Percentiles rank a stretch among this genome's conserved stretches.
Conservation (phyloP, 2,329 filamentous ascomycete genomes). For the Colletotrichum tanaceti region DNA sequence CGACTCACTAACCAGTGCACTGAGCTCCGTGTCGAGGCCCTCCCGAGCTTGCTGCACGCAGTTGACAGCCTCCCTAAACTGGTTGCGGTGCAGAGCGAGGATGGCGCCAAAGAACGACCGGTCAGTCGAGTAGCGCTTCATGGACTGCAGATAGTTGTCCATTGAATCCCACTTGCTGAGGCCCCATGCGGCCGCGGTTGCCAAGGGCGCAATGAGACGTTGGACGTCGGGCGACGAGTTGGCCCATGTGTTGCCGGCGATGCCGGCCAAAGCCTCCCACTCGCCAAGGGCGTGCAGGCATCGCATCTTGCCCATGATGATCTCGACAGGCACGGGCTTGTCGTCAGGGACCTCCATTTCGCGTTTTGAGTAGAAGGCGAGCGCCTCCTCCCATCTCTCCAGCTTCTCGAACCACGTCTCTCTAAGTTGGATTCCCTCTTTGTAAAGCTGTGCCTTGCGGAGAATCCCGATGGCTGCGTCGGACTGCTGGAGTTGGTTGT, state of each 20-base stretch:
- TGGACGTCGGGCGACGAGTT: constrained; percentile 89
- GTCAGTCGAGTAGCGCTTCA: constrained; percentile 94
- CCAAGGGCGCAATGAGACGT: constrained; percentile 89
- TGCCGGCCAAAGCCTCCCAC: constrained; percentile 90
- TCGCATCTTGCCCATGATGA: constrained; percentile 99
- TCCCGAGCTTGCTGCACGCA: constrained; percentile 94
- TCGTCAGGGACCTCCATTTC: constrained; percentile 75
- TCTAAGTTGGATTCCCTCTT: constrained; percentile 90
- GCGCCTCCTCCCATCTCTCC: constrained; percentile 96
- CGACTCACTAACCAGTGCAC: constrained; percentile 95
- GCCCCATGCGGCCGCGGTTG: constrained; percentile 96
- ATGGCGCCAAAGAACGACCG: constrained; percentile 98
- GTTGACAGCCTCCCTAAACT: constrained; percentile 88
- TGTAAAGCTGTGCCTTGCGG: constrained; percentile 93
- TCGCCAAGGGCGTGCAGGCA: constrained; percentile 97
- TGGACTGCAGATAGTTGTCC: constrained; percentile 95
- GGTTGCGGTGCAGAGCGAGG: constrained; percentile 91
- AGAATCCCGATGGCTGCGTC: constrained; percentile 98
- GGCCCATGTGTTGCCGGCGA: constrained; percentile 94
- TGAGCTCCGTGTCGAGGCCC: constrained; percentile 93
- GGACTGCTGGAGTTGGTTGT: constrained; percentile 98
- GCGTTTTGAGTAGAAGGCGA: constrained; percentile 90
- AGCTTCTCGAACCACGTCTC: constrained; percentile 99
- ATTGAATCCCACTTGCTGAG: constrained; percentile 97
- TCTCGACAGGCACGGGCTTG: constrained; percentile 79